These are phyloP conservation scores for Neotropicomus parvogracilis DNA, from an alignment of 1,284 basidiomycete species.

Conservation along the genomic window DNA sequence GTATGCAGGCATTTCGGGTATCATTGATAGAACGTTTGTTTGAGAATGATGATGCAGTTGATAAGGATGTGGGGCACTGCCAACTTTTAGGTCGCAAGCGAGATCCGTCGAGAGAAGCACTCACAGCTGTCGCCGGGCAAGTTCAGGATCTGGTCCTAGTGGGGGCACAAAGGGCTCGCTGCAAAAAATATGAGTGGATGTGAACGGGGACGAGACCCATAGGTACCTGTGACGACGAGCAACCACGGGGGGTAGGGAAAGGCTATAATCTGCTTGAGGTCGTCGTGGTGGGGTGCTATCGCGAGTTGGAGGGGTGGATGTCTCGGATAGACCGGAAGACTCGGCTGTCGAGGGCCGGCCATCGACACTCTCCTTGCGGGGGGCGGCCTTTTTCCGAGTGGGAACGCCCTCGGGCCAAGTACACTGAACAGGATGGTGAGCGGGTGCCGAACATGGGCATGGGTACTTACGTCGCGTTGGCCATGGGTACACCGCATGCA, in stretches of 20 bases:
- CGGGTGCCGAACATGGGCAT: slow-evolving; percentile 9
- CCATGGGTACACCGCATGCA: slow-evolving; percentile 78
- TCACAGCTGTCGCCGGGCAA: slow-evolving; percentile 48
- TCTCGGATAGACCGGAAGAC: slow-evolving; percentile 58
- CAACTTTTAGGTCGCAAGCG: slow-evolving; percentile 15
- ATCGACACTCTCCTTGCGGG: slow-evolving; percentile 48
- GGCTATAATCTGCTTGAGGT: slow-evolving; percentile 45
- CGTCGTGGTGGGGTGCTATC: slow-evolving; percentile 57
- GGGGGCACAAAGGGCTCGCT: slow-evolving; percentile 36
- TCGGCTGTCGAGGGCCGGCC: slow-evolving; percentile 60
- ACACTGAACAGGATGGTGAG: slow-evolving; percentile 47
- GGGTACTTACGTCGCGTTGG: slow-evolving; percentile 59
- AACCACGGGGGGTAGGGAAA: slow-evolving; percentile 48
- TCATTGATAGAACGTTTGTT: slow-evolving; percentile 47
- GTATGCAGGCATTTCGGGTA: slow-evolving; percentile 57
- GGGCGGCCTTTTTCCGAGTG: slow-evolving; percentile 51
- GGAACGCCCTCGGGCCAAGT: slow-evolving; percentile 77
- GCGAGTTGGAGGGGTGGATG: slow-evolving; percentile 62
- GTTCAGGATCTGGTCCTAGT: slow-evolving; percentile 41
- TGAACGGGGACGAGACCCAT: not conserved
- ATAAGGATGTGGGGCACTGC: slow-evolving; percentile 32
- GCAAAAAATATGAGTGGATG: slow-evolving; percentile 1
- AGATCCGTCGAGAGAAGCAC: slow-evolving; percentile 20
- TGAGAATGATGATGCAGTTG: slow-evolving; percentile 39
- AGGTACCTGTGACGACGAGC: slow-evolving; percentile 54